Percentiles rank a stretch among this genome's conserved stretches.
Conservation (phyloP, 2,329 filamentous ascomycete genomes). For the Fusarium sublunatum region DNA sequence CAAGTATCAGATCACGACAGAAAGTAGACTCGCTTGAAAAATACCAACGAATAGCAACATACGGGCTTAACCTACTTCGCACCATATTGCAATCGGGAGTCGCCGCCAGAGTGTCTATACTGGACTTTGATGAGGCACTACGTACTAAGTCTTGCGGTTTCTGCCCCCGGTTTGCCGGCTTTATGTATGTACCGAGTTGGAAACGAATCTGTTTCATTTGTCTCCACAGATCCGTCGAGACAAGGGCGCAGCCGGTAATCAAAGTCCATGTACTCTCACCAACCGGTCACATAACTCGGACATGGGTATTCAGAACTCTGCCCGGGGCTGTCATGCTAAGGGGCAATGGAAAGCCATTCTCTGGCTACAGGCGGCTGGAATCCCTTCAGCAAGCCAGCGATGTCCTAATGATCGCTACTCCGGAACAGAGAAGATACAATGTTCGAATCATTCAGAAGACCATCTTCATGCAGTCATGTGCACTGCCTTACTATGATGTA, state of each 20-base stretch:
- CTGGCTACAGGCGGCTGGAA: too few species aligned
- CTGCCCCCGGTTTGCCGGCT: slow-evolving; percentile 43
- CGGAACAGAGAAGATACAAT: background rate
- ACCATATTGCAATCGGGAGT: slow-evolving; percentile 46
- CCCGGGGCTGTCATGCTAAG: too few species aligned
- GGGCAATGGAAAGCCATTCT: too few species aligned
- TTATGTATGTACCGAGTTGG: slow-evolving; percentile 46
- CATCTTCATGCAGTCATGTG: background rate
- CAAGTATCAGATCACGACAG: slow-evolving; percentile 40
- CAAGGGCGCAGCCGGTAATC: too few species aligned
- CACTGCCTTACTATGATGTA: background rate
- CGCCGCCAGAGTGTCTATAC: slow-evolving; percentile 40
- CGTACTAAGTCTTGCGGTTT: slow-evolving; percentile 45
- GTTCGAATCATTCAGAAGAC: background rate
- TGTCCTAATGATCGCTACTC: background rate
- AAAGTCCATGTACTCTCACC: too few species aligned
- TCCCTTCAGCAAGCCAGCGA: background rate
- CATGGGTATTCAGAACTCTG: too few species aligned
- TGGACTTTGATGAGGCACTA: slow-evolving; percentile 41
- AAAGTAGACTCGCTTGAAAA: slow-evolving; percentile 40
- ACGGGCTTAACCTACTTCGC: slow-evolving; percentile 48
- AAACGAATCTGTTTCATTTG: slow-evolving; percentile 47
- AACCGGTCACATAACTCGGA: too few species aligned
- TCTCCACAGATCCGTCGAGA: slow-evolving; percentile 16
- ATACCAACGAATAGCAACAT: slow-evolving; percentile 39